Conservation (phyloP, 805 yeast genomes). For the Ogataea parapolymorpha region DNA sequence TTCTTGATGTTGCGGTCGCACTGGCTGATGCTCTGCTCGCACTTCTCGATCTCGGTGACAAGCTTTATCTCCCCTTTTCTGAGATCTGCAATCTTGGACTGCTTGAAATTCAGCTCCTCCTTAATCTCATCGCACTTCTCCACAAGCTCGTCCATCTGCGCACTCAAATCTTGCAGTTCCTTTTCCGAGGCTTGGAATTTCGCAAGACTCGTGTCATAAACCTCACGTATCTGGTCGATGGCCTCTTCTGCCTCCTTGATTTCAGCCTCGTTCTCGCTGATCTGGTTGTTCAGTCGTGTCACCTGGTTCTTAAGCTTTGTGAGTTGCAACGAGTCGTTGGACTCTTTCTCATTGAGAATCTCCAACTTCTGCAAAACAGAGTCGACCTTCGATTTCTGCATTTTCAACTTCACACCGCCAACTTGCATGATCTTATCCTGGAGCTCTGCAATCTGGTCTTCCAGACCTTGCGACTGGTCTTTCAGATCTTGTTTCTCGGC, state of each 20-base stretch:
- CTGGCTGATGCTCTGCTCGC: slow-evolving; percentile 36
- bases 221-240: slow-evolving; percentile 32
- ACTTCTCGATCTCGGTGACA: slow-evolving; percentile 59
- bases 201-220: slow-evolving; percentile 25
- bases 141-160: slow-evolving; percentile 36
- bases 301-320: slow-evolving; percentile 65
- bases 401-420: slow-evolving; percentile 82
- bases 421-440: slow-evolving; percentile 82
- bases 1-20: slow-evolving; percentile 40
- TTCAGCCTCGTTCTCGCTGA: slow-evolving; percentile 48
- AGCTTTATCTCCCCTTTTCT: slow-evolving; percentile 66
- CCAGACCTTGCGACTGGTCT: slow-evolving; percentile 53
- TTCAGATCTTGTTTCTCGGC: slow-evolving; percentile 39
- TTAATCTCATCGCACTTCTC: slow-evolving; percentile 41
- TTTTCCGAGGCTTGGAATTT: slow-evolving; percentile 33
- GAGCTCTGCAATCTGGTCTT: slow-evolving; percentile 51
- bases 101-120: slow-evolving; percentile 38
- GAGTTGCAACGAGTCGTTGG: slow-evolving; percentile 52
- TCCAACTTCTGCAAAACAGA: slow-evolving; percentile 67
- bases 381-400: slow-evolving; percentile 80
- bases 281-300: slow-evolving; percentile 48
- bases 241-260: slow-evolving; percentile 34
- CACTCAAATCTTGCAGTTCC: slow-evolving; percentile 30
- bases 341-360: slow-evolving; percentile 51
- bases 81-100: slow-evolving; percentile 48